A percentile compares a stretch with the other conserved stretches of the same genome.
phyloP scores from a whole-genome alignment of 495 filamentous ascomycete species.

The Annulohypoxylon maeteangense region DNA sequence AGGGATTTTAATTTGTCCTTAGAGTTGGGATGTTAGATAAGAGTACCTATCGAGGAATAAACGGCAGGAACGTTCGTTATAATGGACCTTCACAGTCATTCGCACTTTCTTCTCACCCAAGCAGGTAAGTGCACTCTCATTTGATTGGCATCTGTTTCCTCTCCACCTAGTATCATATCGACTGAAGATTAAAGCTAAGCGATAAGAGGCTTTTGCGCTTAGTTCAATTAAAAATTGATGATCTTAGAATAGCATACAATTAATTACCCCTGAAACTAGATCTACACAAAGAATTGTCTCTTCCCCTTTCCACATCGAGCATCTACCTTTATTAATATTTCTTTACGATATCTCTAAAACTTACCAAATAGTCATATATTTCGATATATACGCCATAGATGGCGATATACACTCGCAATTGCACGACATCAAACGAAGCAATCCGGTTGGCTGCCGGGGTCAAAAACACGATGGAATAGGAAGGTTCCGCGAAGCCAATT shows the following conservation, averaged over 20 bases:
- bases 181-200: no score
- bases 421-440: conserved; percentile 34
- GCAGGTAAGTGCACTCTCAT: background rate
- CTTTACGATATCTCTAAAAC: background rate
- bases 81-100: background rate
- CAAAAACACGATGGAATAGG: conserved; percentile 35
- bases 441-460: conserved; percentile 35
- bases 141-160: background rate
- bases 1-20: background rate
- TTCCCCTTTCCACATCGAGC: no score
- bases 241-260: no score
- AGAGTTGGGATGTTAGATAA: background rate
- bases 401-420: conserved; percentile 36
- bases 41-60: background rate
- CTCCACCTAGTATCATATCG: no score
- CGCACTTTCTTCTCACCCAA: background rate
- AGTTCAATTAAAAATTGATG: no score
- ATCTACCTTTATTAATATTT: background rate
- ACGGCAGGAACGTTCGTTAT: background rate
- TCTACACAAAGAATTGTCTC: no score
- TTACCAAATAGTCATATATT: background rate
- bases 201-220: no score
- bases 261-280: no score
- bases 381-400: conserved; percentile 33
- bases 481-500: conserved; percentile 29